Conservation (phyloP, 202 grass and related monocot species). For the Eragrostis tef region DNA sequence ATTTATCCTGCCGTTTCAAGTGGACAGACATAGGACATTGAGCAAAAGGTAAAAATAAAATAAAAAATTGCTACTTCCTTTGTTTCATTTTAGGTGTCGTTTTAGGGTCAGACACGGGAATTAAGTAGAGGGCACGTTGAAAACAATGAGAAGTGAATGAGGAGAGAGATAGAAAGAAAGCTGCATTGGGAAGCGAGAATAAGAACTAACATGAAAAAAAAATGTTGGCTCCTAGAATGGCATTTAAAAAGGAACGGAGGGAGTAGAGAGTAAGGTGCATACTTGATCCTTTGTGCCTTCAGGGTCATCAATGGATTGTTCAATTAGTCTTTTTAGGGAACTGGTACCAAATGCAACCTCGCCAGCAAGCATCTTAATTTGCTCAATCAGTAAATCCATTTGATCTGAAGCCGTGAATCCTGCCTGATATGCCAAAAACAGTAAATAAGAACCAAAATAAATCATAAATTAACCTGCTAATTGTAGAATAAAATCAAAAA, state of each 20-base stretch:
- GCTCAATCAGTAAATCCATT: slow-evolving; percentile 92
- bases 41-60: slow-evolving; percentile 34
- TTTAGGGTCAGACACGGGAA: too few relatives aligned
- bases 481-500: background rate
- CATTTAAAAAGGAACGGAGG: too few relatives aligned
- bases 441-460: slow-evolving; percentile 38
- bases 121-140: too few relatives aligned
- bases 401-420: slow-evolving; percentile 79
- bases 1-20: slow-evolving; percentile 13
- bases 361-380: slow-evolving; percentile 99
- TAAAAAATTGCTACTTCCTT: background rate
- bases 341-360: slow-evolving; percentile 95
- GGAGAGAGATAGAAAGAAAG: too few relatives aligned
- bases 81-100: too few relatives aligned
- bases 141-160: too few relatives aligned
- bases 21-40: slow-evolving; percentile 28
- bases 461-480: slow-evolving; percentile 28
- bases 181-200: too few relatives aligned
- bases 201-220: too few relatives aligned
- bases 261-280: slow-evolving; percentile 17
- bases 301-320: slow-evolving; percentile 91
- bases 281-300: slow-evolving; percentile 89
- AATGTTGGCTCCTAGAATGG: too few relatives aligned
- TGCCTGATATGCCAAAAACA: slow-evolving; percentile 53
- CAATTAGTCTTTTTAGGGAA: slow-evolving; percentile 92